phyloP scores from a whole-genome alignment of 768 basidiomycete species.

The Arthromyces matolae region DNA sequence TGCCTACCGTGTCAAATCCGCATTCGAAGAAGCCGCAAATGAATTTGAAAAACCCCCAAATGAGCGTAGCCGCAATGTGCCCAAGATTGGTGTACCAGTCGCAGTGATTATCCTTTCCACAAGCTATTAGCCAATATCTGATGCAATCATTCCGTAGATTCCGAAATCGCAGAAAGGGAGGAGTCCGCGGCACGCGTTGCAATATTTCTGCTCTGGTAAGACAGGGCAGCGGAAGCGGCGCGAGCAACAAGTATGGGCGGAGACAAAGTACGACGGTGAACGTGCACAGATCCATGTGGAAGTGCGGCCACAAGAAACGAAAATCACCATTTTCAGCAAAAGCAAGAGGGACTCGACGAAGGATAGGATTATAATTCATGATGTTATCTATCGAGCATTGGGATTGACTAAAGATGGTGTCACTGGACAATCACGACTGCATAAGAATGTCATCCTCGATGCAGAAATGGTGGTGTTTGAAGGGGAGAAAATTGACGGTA shows the following conservation, averaged over 20 bases:
- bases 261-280: conserved; percentile 95
- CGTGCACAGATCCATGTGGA: conserved; percentile 90
- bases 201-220: conserved; percentile 33
- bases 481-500: conserved; percentile 69
- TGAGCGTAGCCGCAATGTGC: conserved; percentile 27
- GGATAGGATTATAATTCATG: conserved; percentile 67
- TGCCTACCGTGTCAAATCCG: conserved; percentile 52
- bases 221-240: not conserved
- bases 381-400: conserved; percentile 58
- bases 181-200: conserved; percentile 52
- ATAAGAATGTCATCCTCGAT: conserved; percentile 54
- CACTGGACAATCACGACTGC: conserved; percentile 20
- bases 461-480: conserved; percentile 91
- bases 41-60: conserved; percentile 35
- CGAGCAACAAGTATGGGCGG: conserved; percentile 66
- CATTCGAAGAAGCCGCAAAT: conserved; percentile 53
- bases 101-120: conserved; percentile 39
- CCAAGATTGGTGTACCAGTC: conserved; percentile 57
- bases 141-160: conserved; percentile 40
- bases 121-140: not conserved
- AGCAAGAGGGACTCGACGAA: conserved; percentile 78
- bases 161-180: conserved; percentile 82
- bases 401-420: conserved; percentile 29
- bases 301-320: conserved; percentile 34
- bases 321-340: conserved; percentile 83